Evolutionary conservation across 495 filamentous ascomycete genomes (phyloP), one percentile per base, ranked within the genome.

Genomic region (Choiromyces venosus): DNA sequence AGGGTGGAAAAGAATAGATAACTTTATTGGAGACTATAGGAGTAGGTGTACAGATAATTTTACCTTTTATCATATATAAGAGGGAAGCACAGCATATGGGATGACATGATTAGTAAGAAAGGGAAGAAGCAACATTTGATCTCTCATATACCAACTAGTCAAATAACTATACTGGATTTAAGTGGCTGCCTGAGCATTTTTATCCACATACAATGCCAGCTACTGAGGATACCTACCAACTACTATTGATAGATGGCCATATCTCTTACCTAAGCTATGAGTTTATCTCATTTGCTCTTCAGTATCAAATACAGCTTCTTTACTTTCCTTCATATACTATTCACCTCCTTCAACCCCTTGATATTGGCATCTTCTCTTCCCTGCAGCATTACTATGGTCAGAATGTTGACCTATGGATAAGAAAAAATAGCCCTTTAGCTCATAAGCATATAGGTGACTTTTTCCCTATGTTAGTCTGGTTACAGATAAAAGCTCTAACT

Each of bases 111-210:
- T 36, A 46, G 8, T 21, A 33, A 12, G 72, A 74, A 42, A 52
- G 70, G 36, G 35, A 38, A 33, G 37, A 42, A n/a, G n/a, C n/a
- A n/a, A n/a, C n/a, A 35, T 71, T 74, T 44, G 38, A 21, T 6
- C 36, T 70, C 6, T 71, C 67, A 0, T 18, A 33, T 29, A 74
- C 66, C 14, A 36, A 67, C 29, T 70, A 52, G 72, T 68, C 72
- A 0, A 67, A 70, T 35, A 21, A 73, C 19, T 9, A 29, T 25
- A 69, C 9, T n/a, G 67, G 39, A 21, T 70, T 64, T 21, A 33
- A 37, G 16, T 70, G 72, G 72, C 29, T 73, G 33, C 71, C 75
- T 38, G 33, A 69, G 14, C 42, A 76, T 71, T 71, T 70, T 68
- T n/a, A n/a, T n/a, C n/a, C n/a, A n/a, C n/a, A n/a, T n/a, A n/a